phyloP scores from a whole-genome alignment of 257 asterid species.

The Salvia hispanica region DNA sequence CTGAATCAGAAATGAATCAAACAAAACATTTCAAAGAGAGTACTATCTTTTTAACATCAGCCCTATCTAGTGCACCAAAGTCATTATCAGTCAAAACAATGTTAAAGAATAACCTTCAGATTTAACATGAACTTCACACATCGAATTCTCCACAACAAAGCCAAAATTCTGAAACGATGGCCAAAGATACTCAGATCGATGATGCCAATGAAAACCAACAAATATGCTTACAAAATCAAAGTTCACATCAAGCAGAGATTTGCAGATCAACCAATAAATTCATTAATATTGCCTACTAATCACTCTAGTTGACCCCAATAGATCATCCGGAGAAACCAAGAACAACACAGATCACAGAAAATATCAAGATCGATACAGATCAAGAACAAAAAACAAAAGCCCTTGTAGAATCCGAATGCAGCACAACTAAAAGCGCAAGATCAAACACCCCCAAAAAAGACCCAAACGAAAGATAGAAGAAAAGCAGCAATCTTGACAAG shows the following conservation, averaged over 20 bases:
- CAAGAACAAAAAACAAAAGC: conserved; percentile 17
- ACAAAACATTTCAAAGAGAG: neutral
- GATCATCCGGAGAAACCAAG: conserved; percentile 2
- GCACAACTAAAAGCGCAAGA: conserved; percentile 5
- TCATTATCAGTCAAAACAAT: conserved; percentile 9
- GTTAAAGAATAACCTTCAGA: conserved; percentile 14
- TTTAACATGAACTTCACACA: conserved; percentile 1
- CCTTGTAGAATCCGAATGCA: conserved; percentile 7
- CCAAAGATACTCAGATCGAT: neutral
- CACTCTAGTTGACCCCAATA: conserved; percentile 5
- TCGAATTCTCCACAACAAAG: conserved; percentile 12
- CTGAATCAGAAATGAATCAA: conserved; percentile 9
- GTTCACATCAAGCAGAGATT: conserved; percentile 12
- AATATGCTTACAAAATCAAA: conserved; percentile 6
- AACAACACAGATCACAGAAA: conserved; percentile 7
- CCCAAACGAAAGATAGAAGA: conserved; percentile 9
- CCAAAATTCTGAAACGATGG: conserved; percentile 7
- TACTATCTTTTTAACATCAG: conserved; percentile 19
- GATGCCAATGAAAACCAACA: conserved; percentile 17
- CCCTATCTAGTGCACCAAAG: neutral
- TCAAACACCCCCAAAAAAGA: conserved; percentile 19
- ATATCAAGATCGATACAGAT: conserved; percentile 11
- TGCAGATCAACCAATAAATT: conserved; percentile 30
- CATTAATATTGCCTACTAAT: neutral
- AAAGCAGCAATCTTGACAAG: neutral